Evolutionary conservation across 176 grass and related monocot species (phyloP).

Genomic region (Eremochloa ophiuroides): DNA sequence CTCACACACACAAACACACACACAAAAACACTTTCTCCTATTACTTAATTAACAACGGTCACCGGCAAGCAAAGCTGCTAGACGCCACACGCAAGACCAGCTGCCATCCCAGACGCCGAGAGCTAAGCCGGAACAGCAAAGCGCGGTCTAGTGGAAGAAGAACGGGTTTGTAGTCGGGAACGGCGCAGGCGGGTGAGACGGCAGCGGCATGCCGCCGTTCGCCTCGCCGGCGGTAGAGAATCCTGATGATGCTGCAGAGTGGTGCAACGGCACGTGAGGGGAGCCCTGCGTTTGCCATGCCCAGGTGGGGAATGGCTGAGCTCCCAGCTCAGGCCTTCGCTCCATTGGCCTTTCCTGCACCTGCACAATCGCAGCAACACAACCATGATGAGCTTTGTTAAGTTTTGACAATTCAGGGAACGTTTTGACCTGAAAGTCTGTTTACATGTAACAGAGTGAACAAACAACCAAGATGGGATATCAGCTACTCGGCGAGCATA

Average conservation of each 20-base stretch:
- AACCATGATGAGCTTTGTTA: background rate
- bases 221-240: conserved; percentile 55
- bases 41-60: background rate
- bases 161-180: conserved; percentile 27
- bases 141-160: conserved; percentile 28
- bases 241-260: conserved; percentile 99
- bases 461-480: background rate
- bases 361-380: background rate
- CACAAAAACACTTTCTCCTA: background rate
- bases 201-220: background rate
- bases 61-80: background rate
- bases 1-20: background rate
- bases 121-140: background rate
- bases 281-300: conserved; percentile 70
- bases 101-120: background rate
- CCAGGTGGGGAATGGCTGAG: conserved; percentile 31
- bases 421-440: background rate
- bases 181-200: background rate
- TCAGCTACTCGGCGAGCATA: background rate
- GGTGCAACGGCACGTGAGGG: conserved; percentile 37
- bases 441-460: background rate
- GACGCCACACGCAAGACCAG: background rate
- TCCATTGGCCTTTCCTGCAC: conserved; percentile 63
- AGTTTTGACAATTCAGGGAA: background rate
- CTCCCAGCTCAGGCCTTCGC: conserved; percentile 39